Evolutionary conservation across 495 filamentous ascomycete species (phyloP).

Genomic region (Annulohypoxylon stygium): DNA sequence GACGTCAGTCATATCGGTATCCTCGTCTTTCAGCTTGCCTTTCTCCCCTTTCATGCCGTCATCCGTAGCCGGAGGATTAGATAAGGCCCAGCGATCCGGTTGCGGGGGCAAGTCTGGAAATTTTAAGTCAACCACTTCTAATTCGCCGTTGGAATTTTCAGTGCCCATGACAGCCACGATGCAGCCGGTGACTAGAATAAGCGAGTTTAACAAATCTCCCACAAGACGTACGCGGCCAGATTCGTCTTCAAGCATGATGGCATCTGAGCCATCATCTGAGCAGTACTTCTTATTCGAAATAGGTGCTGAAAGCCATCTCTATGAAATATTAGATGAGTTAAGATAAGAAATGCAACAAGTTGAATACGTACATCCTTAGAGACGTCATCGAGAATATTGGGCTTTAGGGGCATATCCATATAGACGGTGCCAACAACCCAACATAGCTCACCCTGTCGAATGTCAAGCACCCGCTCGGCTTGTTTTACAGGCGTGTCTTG

Average conservation of each 20-base stretch:
- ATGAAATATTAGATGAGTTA: slow-evolving; percentile 6
- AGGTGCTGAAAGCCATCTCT: slow-evolving; percentile 91
- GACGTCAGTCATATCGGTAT: slow-evolving; percentile 60
- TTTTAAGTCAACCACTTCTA: slow-evolving; percentile 90
- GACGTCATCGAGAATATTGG: slow-evolving; percentile 95
- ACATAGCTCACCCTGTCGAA: slow-evolving; percentile 93
- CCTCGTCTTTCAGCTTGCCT: slow-evolving; percentile 53
- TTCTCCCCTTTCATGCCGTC: slow-evolving; percentile 34
- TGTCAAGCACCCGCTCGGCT: slow-evolving; percentile 91
- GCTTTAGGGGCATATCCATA: slow-evolving; percentile 97
- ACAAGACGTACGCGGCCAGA: slow-evolving; percentile 89
- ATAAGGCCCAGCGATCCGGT: slow-evolving; percentile 78
- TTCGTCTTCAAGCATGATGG: slow-evolving; percentile 94
- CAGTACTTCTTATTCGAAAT: slow-evolving; percentile 82
- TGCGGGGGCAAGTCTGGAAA: slow-evolving; percentile 88
- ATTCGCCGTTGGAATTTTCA: slow-evolving; percentile 90
- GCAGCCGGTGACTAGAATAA: slow-evolving; percentile 87
- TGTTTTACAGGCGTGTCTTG: slow-evolving; percentile 78
- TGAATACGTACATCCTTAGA: slow-evolving; percentile 80
- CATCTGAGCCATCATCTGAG: slow-evolving; percentile 67
- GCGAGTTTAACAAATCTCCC: slow-evolving; percentile 71
- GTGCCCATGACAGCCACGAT: slow-evolving; percentile 93
- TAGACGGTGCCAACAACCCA: slow-evolving; percentile 96
- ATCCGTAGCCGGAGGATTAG: slow-evolving; percentile 48
- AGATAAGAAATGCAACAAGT: neutral